Evolutionary conservation across 2,329 filamentous ascomycete genomes (phyloP), one percentile per base, ranked within the genome.

Genomic region (Raffaelea arxii): DNA sequence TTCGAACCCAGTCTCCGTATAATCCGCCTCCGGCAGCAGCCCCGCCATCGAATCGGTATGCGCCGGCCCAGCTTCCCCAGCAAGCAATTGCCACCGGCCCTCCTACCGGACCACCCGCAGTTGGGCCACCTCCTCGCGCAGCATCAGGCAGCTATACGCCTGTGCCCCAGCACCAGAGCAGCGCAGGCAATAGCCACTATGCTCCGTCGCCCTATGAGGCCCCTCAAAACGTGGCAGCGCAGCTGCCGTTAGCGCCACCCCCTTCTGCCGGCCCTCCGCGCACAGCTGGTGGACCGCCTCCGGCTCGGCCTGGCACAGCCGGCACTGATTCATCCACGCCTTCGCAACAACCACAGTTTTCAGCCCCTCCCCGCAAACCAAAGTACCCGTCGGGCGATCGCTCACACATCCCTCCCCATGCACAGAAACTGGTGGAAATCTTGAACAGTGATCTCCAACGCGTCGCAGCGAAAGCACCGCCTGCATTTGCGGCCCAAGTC

Each of bases 401-500:
- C 43, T 87, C 85, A 19, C 89, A 97, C 63, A 95, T 98, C 48
- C 86, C 91, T 1, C 63, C 78, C 12, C 72, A 73, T 44, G 87
- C 91, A 14, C 81, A 84, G 60, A 81, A 79, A 43, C 74, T 98
- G 55, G 89, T 86, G 46, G 86, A 95, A 44, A 78, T 94, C 32
- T 74, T 98, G 41, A 82, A 72, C 46, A 75, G 77, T 25, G 91
- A 97, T 56, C 89, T 97, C 79, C 82, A 91, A 57, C 85, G 89
- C 27, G 86, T 98, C 46, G 90, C 90, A 49, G 69, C 81, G 25
- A 84, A 87, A 55, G 92, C 92, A 1, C 92, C 92, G 18, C 72
- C 83, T n/a, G 82, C 83, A 16, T 96, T 92, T 68, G 83, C 86
- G 52, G 76, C 82, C 14, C 90, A 97, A 62, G 89, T 98, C 19